Evolutionary conservation across 2,329 filamentous ascomycete genomes (phyloP), one percentile per base, ranked within the genome.

Genomic region (Alternaria atra): DNA sequence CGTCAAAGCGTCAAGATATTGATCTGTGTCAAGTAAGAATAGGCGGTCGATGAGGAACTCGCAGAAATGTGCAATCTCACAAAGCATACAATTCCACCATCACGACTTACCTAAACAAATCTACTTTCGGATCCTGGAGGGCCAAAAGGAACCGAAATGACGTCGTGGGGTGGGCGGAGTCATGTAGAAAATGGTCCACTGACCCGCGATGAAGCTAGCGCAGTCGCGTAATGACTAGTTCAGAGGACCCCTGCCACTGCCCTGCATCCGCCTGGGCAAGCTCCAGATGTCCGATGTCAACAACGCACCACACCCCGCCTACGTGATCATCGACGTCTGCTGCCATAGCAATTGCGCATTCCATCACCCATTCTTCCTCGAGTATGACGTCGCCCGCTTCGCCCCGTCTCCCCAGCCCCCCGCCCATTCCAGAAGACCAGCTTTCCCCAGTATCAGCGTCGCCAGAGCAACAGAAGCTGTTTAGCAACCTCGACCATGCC

Each of bases 401-500:
- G 48, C 94, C 95, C 66, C 91, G 95, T 76, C 89, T 99, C 52
- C 95, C 95, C 61, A 97, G 93, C 80, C 95, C 95, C 62, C 95
- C 95, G 60, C 95, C 95, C 34, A 90, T 96, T 59, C 93, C 94
- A 63, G 95, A 99, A 81, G 95, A 97, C 69, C 94, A 98, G 81
- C 90, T 97, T 65, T 95, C 93, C 51, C 92, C 93, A 2, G 85
- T 88, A 51, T 79, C 89, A 76, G 75, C 86, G 71, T 80, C 86
- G 81, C 83, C 85, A 68, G 86, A 84, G 77, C 87, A 86, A 79
- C 88, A 72, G 80, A 84, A 73, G 79, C 73, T 71, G 35, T 73
- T 73, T 63, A 85, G 78, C 73, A 84, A 84, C 66, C 84, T 90
- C 69, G 91, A 95, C 67, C 88, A 89, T 71, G 92, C 91, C 71